A percentile compares a stretch with the other conserved stretches of the same genome.
Evolutionary conservation across 345 rosid species (phyloP).

Genomic region (Salix dunnii): DNA sequence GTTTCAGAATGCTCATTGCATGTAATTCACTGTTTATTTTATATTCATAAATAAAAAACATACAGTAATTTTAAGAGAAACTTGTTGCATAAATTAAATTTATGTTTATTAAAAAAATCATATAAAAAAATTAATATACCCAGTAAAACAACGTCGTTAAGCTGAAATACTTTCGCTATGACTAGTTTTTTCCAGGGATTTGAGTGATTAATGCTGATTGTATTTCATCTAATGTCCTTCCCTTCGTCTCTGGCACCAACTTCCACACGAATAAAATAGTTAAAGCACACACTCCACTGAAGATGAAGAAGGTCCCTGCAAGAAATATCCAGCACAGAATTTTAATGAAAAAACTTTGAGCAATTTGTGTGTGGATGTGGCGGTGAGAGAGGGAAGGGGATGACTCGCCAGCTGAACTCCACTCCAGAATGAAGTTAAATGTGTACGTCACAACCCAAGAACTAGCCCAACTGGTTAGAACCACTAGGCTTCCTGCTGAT

Average conservation of each 20-base stretch:
- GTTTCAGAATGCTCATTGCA: background rate
- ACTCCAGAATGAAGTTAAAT: background rate
- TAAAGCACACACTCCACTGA: background rate
- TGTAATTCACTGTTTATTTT: no score
- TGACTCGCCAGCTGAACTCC: background rate
- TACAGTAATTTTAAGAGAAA: no score
- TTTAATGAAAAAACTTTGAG: background rate
- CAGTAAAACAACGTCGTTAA: no score
- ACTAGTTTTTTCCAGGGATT: background rate
- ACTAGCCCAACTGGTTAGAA: background rate
- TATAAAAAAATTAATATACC: no score
- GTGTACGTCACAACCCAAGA: slow-evolving; percentile 7
- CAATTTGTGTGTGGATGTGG: background rate
- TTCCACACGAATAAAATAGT: background rate
- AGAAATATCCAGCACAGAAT: background rate
- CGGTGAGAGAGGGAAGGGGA: background rate
- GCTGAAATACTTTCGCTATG: no score
- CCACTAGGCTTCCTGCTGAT: slow-evolving; percentile 4
- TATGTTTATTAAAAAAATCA: no score
- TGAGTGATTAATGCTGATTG: background rate
- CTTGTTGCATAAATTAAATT: no score
- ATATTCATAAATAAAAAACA: no score
- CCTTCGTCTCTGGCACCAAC: slow-evolving; percentile 17
- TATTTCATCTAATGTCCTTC: slow-evolving; percentile 11
- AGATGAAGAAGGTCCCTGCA: slow-evolving; percentile 15